Evolutionary conservation across 2,329 filamentous ascomycete genomes (phyloP), one percentile per base, ranked within the genome.

Genomic region (Apiospora malaysiana): DNA sequence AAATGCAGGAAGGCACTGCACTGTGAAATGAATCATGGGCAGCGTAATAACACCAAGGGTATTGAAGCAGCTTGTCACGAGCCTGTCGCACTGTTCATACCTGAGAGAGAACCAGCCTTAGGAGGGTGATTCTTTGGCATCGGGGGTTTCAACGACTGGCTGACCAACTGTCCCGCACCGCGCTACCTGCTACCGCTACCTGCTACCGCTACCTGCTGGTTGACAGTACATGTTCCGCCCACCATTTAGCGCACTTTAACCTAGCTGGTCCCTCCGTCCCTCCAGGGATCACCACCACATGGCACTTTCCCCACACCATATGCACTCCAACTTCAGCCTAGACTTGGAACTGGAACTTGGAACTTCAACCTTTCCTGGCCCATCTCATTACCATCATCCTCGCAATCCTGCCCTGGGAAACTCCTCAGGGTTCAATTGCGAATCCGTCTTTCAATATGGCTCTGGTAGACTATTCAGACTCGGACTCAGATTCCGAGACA

Each of bases 401-500:
- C 27, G 6, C 47, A 25, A 5, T 56, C 16, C 16, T 56, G 10
- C 10, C 49, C 8, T 56, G 25, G 49, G 4, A 1, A 27, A 27
- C 49, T 27, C 51, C 9, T 21, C 51, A 21, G 5, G 18, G 16
- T 37, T 18, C 18, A 18, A 18, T n/a, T 7, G 51, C 56, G 23
- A 63, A 40, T 2, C 10, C 16, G 14, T 4, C 37, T 3, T 32
- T 37, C 73, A 81, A 66, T 49, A 96, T 96, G 93, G 91, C 88
- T 18, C 85, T 97, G 42, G 93, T 96, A 75, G 91, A 92, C 73
- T 97, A 97, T 77, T 95, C 93, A 4, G 94, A 95, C 79, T 96
- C 91, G 0, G 91, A 92, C 66, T 94, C 91, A 16, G 92, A 92
- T 70, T 85, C 86, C 21, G 91, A 93, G 70, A 72, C 81, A 47